Base-by-base conservation (phyloP, 2,329 filamentous ascomycete genomes). In the Colletotrichum graminicola region DNA sequence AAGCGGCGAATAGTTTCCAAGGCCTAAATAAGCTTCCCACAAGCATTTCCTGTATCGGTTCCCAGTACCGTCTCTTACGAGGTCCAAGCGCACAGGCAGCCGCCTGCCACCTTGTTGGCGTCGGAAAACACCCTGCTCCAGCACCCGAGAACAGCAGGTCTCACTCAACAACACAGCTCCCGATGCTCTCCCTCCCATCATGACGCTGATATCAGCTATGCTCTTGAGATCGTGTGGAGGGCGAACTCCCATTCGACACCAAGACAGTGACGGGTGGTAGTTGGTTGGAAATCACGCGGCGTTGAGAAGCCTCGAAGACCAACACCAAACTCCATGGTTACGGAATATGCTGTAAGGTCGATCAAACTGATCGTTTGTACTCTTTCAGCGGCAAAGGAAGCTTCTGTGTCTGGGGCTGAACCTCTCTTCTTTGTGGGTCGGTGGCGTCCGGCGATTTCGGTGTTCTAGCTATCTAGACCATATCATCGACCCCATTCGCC, bases 71-170 rank as follows among this genome's bases (percentile, higher is more conserved):
- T 45, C 26, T 21, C 39, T 49, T 43, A 23, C 23, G 21, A 39
- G 54, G 3, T 26, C 7, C 23, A 55, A 29, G 45, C 29, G 18
- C 36, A 29, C 26, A 26, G 16, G 7, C 39, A 45, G 41, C 21
- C n/a, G 34, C 32, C n/a, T 11, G 6, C 54, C 36, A 56, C 32
- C 36, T 36, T 39, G 32, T 39, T 56, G 21, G 32, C 54, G 21
- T 23, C 54, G 21, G 34, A 39, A 39, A 56, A 56, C 11, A 39
- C 32, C 16, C 21, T 56, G 54, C 21, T 16, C 54, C 29, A 52
- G 16, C 47, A 29, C 29, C 64, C 43, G 57, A 51, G 67, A 54
- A 45, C 67, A 36, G 67, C 18, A 34, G 49, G 56, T 66, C 8
- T 21, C 29, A 10, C 36, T 10, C 8, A 29, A 29, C 5, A 54